Evolutionary conservation across 1,139 yeast genomes (phyloP).

Genomic region (Hyphopichia khmerensis): DNA sequence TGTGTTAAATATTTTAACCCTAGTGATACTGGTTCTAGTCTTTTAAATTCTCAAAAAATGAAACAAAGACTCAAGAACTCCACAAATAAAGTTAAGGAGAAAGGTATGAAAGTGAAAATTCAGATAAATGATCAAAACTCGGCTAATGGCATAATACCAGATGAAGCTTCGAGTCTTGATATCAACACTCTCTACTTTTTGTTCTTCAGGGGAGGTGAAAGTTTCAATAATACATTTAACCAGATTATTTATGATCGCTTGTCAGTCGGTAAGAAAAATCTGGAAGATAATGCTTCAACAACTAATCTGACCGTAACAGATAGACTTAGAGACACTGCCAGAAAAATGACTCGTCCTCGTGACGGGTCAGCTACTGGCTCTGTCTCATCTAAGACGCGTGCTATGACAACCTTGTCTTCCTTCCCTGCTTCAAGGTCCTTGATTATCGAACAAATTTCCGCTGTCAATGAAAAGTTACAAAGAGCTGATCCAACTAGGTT

Average conservation of each 20-base stretch:
- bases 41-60: slow-evolving; percentile 1
- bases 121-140: not conserved
- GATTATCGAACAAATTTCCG: slow-evolving; percentile 12
- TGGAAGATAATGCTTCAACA: not conserved
- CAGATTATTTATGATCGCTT: slow-evolving; percentile 17
- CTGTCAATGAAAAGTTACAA: slow-evolving; percentile 2
- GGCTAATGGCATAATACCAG: not conserved
- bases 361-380: not conserved
- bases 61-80: slow-evolving; percentile 3
- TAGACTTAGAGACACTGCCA: not conserved
- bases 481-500: not conserved
- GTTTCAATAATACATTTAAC: slow-evolving; percentile 23
- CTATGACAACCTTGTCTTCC: slow-evolving; percentile 17
- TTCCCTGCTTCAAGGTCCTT: slow-evolving; percentile 6
- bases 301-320: not conserved
- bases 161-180: slow-evolving; percentile 21
- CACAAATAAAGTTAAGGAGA: not conserved
- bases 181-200: slow-evolving; percentile 68
- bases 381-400: not conserved
- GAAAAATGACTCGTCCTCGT: not conserved
- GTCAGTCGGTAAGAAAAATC: not conserved
- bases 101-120: not conserved
- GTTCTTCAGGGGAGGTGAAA: slow-evolving; percentile 48
- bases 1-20: slow-evolving; percentile 19
- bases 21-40: slow-evolving; percentile 4